phyloP scores from a whole-genome alignment of 2,329 filamentous ascomycete species.

The Sclerotinia minor region DNA sequence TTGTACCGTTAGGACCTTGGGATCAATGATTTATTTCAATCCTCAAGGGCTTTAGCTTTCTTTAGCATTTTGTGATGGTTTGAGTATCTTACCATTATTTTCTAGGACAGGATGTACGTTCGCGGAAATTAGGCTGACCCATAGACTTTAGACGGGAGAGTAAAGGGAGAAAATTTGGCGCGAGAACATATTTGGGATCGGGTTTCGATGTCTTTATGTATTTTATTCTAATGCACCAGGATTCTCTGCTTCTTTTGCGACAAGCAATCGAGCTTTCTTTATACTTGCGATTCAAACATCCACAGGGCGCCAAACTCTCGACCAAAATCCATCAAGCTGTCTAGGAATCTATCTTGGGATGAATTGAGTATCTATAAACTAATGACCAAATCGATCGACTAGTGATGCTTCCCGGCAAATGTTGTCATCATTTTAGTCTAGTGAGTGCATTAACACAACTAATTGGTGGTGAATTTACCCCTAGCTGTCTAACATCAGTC shows the following conservation, averaged over 20 bases:
- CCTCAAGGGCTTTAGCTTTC: not conserved
- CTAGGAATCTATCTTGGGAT: not conserved
- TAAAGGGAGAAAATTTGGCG: not conserved
- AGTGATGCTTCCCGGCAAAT: not conserved
- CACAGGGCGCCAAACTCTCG: not conserved
- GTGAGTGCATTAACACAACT: not conserved
- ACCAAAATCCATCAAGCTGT: not conserved
- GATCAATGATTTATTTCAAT: conserved; percentile 13
- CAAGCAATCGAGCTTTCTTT: not conserved
- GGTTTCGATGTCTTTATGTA: not conserved
- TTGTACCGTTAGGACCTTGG: conserved; percentile 17
- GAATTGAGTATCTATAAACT: not conserved
- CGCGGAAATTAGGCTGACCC: not conserved
- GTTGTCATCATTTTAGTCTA: not conserved
- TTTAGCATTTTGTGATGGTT: not conserved
- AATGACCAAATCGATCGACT: not conserved
- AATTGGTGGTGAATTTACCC: conserved; percentile 25
- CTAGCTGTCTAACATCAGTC: not conserved
- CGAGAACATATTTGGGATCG: not conserved
- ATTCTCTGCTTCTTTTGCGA: not conserved
- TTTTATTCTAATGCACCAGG: not conserved
- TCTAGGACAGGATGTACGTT: not conserved
- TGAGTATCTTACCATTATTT: not conserved
- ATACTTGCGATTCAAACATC: not conserved
- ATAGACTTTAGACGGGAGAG: not conserved